Evolutionary conservation across 441 rosid genomes (phyloP), one percentile per base, ranked within the genome.

Genomic region (Geranium incanum): DNA sequence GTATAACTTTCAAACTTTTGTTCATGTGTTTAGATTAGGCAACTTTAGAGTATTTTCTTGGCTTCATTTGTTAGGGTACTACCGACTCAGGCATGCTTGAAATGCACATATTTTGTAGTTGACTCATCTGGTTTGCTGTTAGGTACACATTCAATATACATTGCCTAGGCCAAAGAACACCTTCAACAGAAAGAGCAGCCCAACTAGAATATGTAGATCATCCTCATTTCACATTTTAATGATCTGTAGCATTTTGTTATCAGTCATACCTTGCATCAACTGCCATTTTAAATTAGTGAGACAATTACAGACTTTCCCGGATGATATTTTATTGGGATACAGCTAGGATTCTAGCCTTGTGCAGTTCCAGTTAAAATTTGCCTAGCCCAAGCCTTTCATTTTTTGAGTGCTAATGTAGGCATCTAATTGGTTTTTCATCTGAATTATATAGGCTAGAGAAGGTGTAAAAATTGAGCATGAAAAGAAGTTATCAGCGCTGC

Each of bases 381-480:
- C 43, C 8, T 4, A 7, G 5, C 12, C n/a, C 9, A 12, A 45
- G 13, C 52, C 52, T 45, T 45, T 9, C 43, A 4, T 18, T 57
- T 66, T 78, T 36, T 23, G 48, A 33, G 41, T 37, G 11, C 50
- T 69, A 23, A 72, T 74, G 59, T 67, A 11, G 12, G 13, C 67
- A 0, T 21, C 13, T 1, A 33, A 50, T 68, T 52, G 67, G 70
- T 68, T 52, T 7, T 39, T 39, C 8, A 4, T 39, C 63, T 69
- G 50, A 55, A 15, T 75, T 74, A 66, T 73, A 91, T 39, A 39
- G 98, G 87, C 78, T 50, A 86, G 97, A 82, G 98, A 93, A 86
- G 92, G 90, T 48, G 89, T 79, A 19, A 93, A 88, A 86, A 93
- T 93, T 78, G 97, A 84, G 80, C 95, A 89, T 68, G 90, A 86